Evolutionary conservation across 2,329 filamentous ascomycete genomes (phyloP).

Genomic region (Laburnicola sp.): DNA sequence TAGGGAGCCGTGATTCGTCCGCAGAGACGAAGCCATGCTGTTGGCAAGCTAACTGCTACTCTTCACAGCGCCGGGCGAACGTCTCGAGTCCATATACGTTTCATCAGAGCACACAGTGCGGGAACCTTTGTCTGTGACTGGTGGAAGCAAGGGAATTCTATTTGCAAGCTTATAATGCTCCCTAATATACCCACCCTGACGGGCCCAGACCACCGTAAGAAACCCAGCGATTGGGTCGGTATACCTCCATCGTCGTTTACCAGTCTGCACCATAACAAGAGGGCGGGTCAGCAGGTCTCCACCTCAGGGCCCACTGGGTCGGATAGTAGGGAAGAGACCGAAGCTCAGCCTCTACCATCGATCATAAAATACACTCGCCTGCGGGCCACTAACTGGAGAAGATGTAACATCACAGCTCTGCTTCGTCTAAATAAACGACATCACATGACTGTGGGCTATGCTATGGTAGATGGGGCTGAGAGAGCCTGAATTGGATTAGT

Average conservation of each 20-base stretch:
- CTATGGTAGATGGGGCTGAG: not conserved
- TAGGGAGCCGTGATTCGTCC: too few relatives aligned
- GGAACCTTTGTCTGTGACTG: not conserved
- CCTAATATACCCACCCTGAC: not conserved
- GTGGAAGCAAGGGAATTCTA: not conserved
- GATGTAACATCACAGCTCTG: too few relatives aligned
- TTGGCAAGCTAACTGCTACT: not conserved
- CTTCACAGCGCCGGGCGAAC: not conserved
- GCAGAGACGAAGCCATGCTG: too few relatives aligned
- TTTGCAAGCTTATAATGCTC: not conserved
- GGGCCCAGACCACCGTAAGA: not conserved
- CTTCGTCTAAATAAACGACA: not conserved
- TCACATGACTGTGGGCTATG: not conserved
- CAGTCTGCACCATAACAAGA: slow-evolving; percentile 6
- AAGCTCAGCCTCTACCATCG: not conserved
- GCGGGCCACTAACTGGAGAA: too few relatives aligned
- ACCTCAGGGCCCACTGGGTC: not conserved
- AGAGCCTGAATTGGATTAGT: not conserved
- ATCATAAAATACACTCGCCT: too few relatives aligned
- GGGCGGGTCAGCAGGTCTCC: not conserved
- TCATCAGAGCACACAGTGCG: not conserved
- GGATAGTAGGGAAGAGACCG: not conserved
- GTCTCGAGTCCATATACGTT: not conserved
- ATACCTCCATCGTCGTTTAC: not conserved
- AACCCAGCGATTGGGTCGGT: slow-evolving; percentile 6